Percentiles rank a stretch among this genome's conserved stretches.
Conservation (phyloP, 306 rosid genomes). For the Glycine latifolia region DNA sequence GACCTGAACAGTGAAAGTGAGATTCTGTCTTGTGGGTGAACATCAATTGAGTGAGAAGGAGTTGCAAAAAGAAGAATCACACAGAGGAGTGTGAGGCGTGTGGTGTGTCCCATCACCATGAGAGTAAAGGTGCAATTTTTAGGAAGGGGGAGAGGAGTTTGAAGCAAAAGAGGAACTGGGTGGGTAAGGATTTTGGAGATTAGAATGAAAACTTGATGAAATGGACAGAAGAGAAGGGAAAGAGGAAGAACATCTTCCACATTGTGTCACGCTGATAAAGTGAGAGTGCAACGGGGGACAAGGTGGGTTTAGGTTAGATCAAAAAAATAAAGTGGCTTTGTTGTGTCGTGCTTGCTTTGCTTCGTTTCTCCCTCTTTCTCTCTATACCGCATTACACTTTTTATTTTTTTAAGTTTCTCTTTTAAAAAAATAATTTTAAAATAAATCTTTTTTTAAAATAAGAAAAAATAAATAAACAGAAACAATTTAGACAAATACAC, state of each 20-base stretch:
- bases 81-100: constrained; percentile 48
- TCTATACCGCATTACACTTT: no score
- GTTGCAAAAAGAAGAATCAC: constrained; percentile 51
- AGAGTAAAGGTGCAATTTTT: constrained; percentile 42
- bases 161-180: constrained; percentile 42
- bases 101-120: constrained; percentile 47
- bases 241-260: constrained; percentile 40
- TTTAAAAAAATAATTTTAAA: no score
- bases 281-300: constrained; percentile 7
- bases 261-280: constrained; percentile 32
- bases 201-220: constrained; percentile 1
- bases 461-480: no score
- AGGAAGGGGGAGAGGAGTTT: constrained; percentile 33
- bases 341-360: not conserved
- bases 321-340: constrained; percentile 49
- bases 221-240: not conserved
- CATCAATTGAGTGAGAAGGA: constrained; percentile 59
- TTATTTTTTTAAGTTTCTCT: no score
- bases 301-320: constrained; percentile 10
- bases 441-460: no score
- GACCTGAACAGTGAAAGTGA: constrained; percentile 68
- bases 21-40: constrained; percentile 72
- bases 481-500: no score
- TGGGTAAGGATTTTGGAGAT: constrained; percentile 26
- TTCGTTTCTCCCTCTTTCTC: not conserved